Conservation (phyloP, 306 rosid genomes). For the Datisca glomerata region DNA sequence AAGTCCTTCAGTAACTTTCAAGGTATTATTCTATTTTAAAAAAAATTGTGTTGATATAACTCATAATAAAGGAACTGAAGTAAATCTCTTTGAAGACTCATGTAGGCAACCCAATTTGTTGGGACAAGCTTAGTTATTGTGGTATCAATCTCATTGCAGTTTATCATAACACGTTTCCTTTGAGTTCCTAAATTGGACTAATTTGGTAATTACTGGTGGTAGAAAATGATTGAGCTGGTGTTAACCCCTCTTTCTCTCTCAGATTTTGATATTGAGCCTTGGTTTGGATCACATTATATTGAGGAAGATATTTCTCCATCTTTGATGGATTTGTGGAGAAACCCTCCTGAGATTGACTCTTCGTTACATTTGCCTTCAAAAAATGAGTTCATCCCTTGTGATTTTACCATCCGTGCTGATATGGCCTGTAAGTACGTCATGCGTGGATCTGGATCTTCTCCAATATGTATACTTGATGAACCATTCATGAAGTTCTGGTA, state of each 20-base stretch:
- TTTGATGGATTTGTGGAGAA: constrained; percentile 67
- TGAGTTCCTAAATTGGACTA: too few relatives aligned
- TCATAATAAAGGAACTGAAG: too few relatives aligned
- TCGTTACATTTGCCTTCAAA: constrained; percentile 75
- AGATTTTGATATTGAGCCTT: constrained; percentile 68
- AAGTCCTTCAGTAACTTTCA: constrained; percentile 40
- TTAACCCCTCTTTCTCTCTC: constrained; percentile 16
- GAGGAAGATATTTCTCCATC: constrained; percentile 64
- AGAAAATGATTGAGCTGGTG: constrained; percentile 16
- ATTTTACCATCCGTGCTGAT: constrained; percentile 61
- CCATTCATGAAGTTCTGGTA: constrained; percentile 86
- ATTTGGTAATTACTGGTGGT: too few relatives aligned
- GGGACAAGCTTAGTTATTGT: too few relatives aligned
- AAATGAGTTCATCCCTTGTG: constrained; percentile 86
- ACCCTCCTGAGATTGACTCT: constrained; percentile 63
- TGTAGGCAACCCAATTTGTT: too few relatives aligned
- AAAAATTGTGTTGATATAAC: too few relatives aligned
- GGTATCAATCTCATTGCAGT: too few relatives aligned
- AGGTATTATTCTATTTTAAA: constrained; percentile 28
- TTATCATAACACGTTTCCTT: too few relatives aligned
- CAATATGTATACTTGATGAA: constrained; percentile 73
- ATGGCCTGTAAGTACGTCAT: constrained; percentile 19
- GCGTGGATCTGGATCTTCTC: constrained; percentile 32
- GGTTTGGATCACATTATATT: constrained; percentile 76
- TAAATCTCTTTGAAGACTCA: too few relatives aligned